Evolutionary conservation across 371 early-diverging fungal species (phyloP), one percentile per base, ranked within the genome.

Genomic region (Saksenaea vasiformis): DNA sequence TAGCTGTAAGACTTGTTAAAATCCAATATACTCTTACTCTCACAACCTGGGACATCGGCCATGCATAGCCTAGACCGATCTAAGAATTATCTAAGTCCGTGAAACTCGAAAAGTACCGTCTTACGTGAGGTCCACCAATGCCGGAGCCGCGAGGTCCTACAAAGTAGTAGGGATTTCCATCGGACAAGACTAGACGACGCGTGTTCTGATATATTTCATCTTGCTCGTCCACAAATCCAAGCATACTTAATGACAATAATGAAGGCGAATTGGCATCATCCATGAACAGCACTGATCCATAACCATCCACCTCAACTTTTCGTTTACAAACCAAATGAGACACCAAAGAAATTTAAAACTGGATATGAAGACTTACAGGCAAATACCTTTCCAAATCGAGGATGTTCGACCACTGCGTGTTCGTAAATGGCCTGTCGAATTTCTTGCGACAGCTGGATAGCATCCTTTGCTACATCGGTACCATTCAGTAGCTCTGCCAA

Each of bases 251-350:
- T 0, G 85, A 81, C 15, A 87, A 62, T 7, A 88, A 73, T 1
- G 83, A 79, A 1, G 88, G 88, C 5, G 85, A 68, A 54, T 86
- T 86, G 5, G 87, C 86, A 60, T 88, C 87, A 64, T 88, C 89
- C 80, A 86, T 86, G 3, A 88, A 38, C 3, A 84, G 67, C 0
- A 62, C 24, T 9, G 83, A 82, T 0, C 89, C 87, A 62, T 79
- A 86, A 8, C 89, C 87, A 56, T 88, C 87, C 11, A 84, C 79
- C 59, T 88, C 89, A 28, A 67, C 72, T 68, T 17, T n/a, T n/a
- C 24, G 10, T 28, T 51, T 31, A 31, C 31, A 31, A 7, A 26
- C 17, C 31, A 31, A n/a, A 31, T 31, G 31, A 39, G 53, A 24
- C 37, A 22, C n/a, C 41, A 65, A 19, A 58, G 27, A 54, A 24